Conservation (phyloP, 768 basidiomycete genomes). For the Boletus tylopilopsis region DNA sequence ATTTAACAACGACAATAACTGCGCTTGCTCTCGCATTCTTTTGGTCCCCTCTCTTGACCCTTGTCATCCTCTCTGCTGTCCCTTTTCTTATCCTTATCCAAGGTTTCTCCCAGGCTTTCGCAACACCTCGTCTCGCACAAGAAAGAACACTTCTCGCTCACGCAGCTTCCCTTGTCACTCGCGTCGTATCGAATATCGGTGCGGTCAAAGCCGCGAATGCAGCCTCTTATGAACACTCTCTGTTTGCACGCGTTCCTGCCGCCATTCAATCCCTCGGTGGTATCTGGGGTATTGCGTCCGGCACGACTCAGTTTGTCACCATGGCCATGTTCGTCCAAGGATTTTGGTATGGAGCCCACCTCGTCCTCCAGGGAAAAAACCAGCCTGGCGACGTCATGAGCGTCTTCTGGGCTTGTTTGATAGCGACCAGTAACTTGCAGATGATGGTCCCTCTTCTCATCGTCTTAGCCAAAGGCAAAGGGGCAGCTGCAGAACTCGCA, state of each 20-base stretch:
- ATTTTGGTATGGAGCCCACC: slow-evolving; percentile 92
- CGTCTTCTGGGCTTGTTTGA: slow-evolving; percentile 97
- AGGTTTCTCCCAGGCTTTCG: slow-evolving; percentile 64
- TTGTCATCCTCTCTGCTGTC: slow-evolving; percentile 89
- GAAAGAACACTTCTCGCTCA: slow-evolving; percentile 66
- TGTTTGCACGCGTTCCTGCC: slow-evolving; percentile 40
- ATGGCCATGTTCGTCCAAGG: slow-evolving; percentile 95
- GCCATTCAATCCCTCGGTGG: slow-evolving; percentile 53
- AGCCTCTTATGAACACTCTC: slow-evolving; percentile 47
- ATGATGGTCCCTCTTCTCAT: slow-evolving; percentile 83
- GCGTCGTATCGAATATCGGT: slow-evolving; percentile 69
- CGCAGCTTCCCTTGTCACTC: slow-evolving; percentile 79
- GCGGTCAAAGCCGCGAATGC: slow-evolving; percentile 96
- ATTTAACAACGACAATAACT: slow-evolving; percentile 73
- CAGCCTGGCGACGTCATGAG: slow-evolving; percentile 82
- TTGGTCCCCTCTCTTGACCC: slow-evolving; percentile 77
- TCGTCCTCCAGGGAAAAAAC: slow-evolving; percentile 75
- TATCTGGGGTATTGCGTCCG: slow-evolving; percentile 74
- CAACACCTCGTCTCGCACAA: slow-evolving; percentile 58
- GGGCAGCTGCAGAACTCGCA: slow-evolving; percentile 27
- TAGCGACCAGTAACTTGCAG: slow-evolving; percentile 85
- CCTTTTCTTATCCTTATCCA: slow-evolving; percentile 80
- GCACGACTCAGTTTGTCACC: slow-evolving; percentile 72
- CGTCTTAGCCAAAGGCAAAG: slow-evolving; percentile 62
- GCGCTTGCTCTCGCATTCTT: slow-evolving; percentile 80